Conservation (phyloP, 768 basidiomycete genomes). For the Tremella fuciformis region DNA sequence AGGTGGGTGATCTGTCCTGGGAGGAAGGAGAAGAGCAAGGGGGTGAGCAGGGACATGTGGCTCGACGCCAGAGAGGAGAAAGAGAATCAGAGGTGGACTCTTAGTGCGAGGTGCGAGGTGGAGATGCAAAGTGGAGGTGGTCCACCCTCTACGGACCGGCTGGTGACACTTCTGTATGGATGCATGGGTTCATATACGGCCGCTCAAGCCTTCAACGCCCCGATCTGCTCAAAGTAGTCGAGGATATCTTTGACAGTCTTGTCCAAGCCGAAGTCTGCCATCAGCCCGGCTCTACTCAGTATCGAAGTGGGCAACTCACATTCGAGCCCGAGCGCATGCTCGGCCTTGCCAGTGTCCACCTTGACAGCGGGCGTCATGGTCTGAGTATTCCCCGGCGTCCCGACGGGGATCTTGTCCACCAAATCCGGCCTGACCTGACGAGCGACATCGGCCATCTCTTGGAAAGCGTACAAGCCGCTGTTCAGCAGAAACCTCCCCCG, state of each 20-base stretch:
- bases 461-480: constrained; percentile 15
- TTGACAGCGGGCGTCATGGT: constrained; percentile 2
- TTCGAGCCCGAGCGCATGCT: constrained; percentile 10
- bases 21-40: constrained; percentile 36
- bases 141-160: too few species aligned
- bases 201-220: too few species aligned
- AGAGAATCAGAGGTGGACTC: too few species aligned
- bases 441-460: constrained; percentile 11
- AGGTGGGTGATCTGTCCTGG: constrained; percentile 27
- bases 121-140: too few species aligned
- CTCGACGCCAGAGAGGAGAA: too few species aligned
- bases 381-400: neutral
- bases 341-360: constrained; percentile 9
- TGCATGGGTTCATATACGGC: too few species aligned
- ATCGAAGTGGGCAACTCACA: constrained; percentile 20
- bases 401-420: neutral
- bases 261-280: too few species aligned
- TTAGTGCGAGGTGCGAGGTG: too few species aligned
- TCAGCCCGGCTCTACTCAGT: constrained; percentile 6
- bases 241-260: too few species aligned
- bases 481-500: constrained; percentile 23
- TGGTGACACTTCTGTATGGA: too few species aligned
- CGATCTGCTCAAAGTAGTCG: too few species aligned
- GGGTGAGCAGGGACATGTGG: constrained; percentile 26
- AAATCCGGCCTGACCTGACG: constrained; percentile 6